Percentiles rank a stretch among this genome's conserved stretches.
Evolutionary conservation across 306 rosid species (phyloP).

Genomic region (Coriaria nepalensis): DNA sequence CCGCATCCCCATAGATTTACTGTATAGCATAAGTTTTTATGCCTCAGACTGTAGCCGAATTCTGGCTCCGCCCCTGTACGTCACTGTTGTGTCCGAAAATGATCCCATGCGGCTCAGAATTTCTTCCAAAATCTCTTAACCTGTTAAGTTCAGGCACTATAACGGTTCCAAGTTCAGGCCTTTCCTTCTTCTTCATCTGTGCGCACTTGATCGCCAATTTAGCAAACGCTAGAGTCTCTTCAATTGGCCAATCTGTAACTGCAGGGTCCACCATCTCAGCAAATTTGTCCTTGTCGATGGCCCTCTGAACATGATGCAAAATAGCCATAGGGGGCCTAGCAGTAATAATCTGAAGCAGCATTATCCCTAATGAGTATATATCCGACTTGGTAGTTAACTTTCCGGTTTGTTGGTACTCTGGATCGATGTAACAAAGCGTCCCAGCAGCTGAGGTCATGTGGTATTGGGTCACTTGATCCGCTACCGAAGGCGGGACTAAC

Average conservation of each 20-base stretch:
- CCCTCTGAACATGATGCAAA: conserved; percentile 60
- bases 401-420: conserved; percentile 90
- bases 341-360: conserved; percentile 80
- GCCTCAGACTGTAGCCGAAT: too few relatives aligned
- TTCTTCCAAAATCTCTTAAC: conserved; percentile 42
- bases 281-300: conserved; percentile 47
- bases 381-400: conserved; percentile 72
- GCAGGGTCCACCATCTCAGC: conserved; percentile 53
- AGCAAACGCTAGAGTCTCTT: conserved; percentile 56
- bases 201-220: conserved; percentile 59
- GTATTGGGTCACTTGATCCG: conserved; percentile 60
- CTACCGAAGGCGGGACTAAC: conserved; percentile 70
- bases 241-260: conserved; percentile 76
- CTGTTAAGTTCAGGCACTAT: conserved; percentile 69
- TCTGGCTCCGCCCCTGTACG: too few relatives aligned
- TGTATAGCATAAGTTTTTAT: too few relatives aligned
- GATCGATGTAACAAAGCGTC: conserved; percentile 94
- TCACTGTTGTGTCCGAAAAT: conserved; percentile 3
- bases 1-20: too few relatives aligned
- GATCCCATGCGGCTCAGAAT: conserved; percentile 2
- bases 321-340: conserved; percentile 89
- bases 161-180: conserved; percentile 68
- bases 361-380: conserved; percentile 66
- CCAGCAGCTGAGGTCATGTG: conserved; percentile 97
- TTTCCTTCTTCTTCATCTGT: conserved; percentile 74